A percentile compares a stretch with the other conserved stretches of the same genome.
phyloP scores from a whole-genome alignment of 805 yeast species.

The Starmera quercuum region DNA sequence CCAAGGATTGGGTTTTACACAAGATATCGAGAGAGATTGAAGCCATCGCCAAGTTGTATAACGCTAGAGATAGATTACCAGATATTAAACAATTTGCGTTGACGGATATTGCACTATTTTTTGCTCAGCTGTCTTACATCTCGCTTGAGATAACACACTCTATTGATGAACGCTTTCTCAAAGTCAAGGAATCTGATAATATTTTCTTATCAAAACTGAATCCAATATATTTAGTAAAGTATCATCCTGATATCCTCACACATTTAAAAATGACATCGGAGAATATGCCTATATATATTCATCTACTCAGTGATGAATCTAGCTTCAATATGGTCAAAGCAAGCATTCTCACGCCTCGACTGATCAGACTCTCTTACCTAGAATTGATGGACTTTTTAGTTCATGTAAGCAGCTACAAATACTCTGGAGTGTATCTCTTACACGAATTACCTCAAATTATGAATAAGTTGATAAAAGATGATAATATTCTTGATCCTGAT shows the following conservation, averaged over 20 bases:
- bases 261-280: slow-evolving; percentile 5
- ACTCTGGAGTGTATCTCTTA: slow-evolving; percentile 9
- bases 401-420: slow-evolving; percentile 4
- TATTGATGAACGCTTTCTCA: slow-evolving; percentile 8
- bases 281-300: slow-evolving; percentile 7
- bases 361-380: slow-evolving; percentile 13
- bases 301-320: neutral
- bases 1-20: slow-evolving; percentile 12
- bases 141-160: slow-evolving; percentile 3
- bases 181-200: slow-evolving; percentile 2
- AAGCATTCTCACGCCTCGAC: slow-evolving; percentile 3
- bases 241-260: slow-evolving; percentile 8
- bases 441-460: slow-evolving; percentile 14
- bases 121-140: slow-evolving; percentile 10
- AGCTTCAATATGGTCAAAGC: slow-evolving; percentile 7
- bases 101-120: slow-evolving; percentile 9
- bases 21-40: slow-evolving; percentile 7
- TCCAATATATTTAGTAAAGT: slow-evolving; percentile 9
- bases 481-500: slow-evolving; percentile 13
- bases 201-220: slow-evolving; percentile 9
- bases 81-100: slow-evolving; percentile 12
- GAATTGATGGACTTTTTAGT: slow-evolving; percentile 12
- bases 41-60: slow-evolving; percentile 7
- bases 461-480: slow-evolving; percentile 14
- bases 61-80: slow-evolving; percentile 3